Base-by-base conservation (phyloP, 768 basidiomycete genomes). In the Suillus bovinus region DNA sequence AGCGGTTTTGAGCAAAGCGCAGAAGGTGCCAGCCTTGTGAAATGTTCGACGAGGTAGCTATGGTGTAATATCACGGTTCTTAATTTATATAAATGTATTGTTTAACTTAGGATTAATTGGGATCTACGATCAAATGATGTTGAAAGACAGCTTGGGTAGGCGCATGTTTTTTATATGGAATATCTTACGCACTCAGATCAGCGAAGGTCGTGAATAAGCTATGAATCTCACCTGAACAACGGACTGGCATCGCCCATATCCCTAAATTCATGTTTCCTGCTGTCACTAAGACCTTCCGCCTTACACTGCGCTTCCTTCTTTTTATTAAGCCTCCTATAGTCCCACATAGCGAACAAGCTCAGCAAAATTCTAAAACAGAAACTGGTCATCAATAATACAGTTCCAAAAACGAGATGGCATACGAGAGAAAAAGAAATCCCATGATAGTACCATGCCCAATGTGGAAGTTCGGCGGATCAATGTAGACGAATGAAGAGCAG, bases 241-340 rank as follows among this genome's bases (percentile, higher is more conserved):
- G 86, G 86, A 60, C 82, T 84, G 42, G 80, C 73, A 63, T 83
- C 82, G 7, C 84, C 86, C 71, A 86, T 73, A 6, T 83, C 71
- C 41, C 68, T 72, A 65, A 81, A 86, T 46, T 83, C 78, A 6
- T 75, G 75, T 56, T 66, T 71, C 50, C 70, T 73, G 50, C 71
- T 75, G 14, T 76, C 73, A 9, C 77, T 76, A 56, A 87, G 82
- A 4, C 78, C 78, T 58, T 79, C 77, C 5, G 73, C 72, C 6
- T 70, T 70, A 64, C 85, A 86, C 13, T 72, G 64, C 13, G 74
- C 78, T 49, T 80, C 79, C 58, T 84, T 86, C 59, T 71, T 65
- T 64, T 80, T 80, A 67, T 87, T 87, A 31, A 84, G 69, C 52
- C 80, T 71, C 11, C 72, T 73, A 66, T 81, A 86, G 61, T 79